These are phyloP conservation scores for Termitomyces sp. DNA, from an alignment of 768 basidiomycete genomes.

Conservation along the genomic window DNA sequence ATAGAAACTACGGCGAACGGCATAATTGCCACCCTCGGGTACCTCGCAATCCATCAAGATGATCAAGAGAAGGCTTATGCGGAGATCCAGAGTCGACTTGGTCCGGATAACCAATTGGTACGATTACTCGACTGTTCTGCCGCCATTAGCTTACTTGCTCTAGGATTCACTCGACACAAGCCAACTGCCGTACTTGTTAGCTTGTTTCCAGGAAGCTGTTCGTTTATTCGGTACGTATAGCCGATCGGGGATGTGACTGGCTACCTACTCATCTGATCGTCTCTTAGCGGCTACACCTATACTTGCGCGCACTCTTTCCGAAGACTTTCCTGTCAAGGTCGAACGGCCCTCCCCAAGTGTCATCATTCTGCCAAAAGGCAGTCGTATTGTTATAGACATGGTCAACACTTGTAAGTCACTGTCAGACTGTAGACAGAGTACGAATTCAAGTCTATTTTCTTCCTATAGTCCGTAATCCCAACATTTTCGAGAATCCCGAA, in stretches of 20 bases:
- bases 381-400: conserved; percentile 22
- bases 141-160: background rate
- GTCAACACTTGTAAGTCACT: conserved; percentile 20
- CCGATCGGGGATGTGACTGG: too few species aligned
- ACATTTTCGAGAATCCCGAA: conserved; percentile 25
- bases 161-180: conserved; percentile 16
- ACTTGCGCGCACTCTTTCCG: conserved; percentile 22
- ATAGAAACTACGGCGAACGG: conserved; percentile 49
- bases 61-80: conserved; percentile 46
- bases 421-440: background rate
- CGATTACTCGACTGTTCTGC: background rate
- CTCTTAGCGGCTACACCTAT: conserved; percentile 16
- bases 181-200: conserved; percentile 22
- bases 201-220: conserved; percentile 26
- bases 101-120: conserved; percentile 27
- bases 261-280: too few species aligned
- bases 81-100: conserved; percentile 35
- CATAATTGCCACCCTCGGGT: conserved; percentile 43
- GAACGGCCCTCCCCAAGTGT: background rate
- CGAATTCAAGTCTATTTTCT: background rate
- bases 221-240: conserved; percentile 25
- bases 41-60: conserved; percentile 40
- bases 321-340: conserved; percentile 17
- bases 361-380: conserved; percentile 8
- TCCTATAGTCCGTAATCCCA: conserved; percentile 25